A percentile compares a stretch with the other conserved stretches of the same genome.
phyloP scores from a whole-genome alignment of 2,329 filamentous ascomycete species.

The Kalmusia sp. region DNA sequence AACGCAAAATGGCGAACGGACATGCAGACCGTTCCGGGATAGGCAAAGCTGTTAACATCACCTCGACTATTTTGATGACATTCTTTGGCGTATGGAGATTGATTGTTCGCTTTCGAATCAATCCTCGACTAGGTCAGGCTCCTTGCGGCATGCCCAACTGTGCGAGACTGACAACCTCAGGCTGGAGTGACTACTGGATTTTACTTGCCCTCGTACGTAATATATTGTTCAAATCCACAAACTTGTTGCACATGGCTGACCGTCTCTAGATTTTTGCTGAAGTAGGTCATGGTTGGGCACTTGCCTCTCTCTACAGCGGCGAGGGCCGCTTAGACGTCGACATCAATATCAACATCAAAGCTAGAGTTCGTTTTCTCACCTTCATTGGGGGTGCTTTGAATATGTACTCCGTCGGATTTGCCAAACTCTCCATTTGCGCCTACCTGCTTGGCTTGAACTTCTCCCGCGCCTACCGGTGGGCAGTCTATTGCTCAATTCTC shows the following conservation, averaged over 20 bases:
- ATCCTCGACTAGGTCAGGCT: conserved; percentile 3
- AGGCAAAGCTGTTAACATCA: conserved; percentile 5
- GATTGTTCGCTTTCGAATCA: conserved; percentile 2
- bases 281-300: conserved; percentile 1
- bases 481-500: conserved; percentile 6
- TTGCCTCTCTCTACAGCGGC: conserved; percentile 2
- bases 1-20: neutral
- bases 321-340: conserved; percentile 9
- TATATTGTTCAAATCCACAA: neutral
- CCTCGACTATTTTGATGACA: neutral
- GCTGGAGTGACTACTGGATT: conserved; percentile 15
- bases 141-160: neutral
- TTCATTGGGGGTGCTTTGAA: conserved; percentile 8
- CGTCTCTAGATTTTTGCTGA: conserved; percentile 1
- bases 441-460: conserved; percentile 18
- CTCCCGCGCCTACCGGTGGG: conserved; percentile 1
- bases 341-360: neutral
- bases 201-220: conserved; percentile 13
- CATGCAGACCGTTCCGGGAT: neutral
- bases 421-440: conserved; percentile 13
- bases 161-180: neutral
- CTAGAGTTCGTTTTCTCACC: conserved; percentile 1
- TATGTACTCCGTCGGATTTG: conserved; percentile 12
- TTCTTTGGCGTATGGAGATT: conserved; percentile 1
- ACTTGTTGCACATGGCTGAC: neutral